phyloP scores from a whole-genome alignment of 805 yeast species.

The Schwanniomyces occidentalis region DNA sequence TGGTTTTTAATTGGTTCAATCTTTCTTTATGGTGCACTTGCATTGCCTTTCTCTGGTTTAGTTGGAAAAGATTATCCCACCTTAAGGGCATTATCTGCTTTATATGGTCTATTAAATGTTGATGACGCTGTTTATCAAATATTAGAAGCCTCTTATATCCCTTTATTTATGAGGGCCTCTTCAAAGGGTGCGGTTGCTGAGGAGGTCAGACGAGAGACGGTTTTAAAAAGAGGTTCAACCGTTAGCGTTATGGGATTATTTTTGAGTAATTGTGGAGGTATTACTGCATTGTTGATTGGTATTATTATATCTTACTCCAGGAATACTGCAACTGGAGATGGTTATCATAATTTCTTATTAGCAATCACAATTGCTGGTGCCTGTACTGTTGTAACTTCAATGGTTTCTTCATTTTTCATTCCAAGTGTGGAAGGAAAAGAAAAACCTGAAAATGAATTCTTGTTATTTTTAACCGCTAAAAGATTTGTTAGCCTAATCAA shows the following conservation, averaged over 20 bases:
- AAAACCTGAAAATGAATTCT: conserved; percentile 22
- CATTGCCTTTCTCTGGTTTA: conserved; percentile 37
- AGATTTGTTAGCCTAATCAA: conserved; percentile 23
- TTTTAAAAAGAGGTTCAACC: conserved; percentile 30
- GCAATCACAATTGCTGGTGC: conserved; percentile 42
- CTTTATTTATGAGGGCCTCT: conserved; percentile 38
- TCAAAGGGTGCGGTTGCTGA: conserved; percentile 17
- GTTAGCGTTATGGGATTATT: conserved; percentile 40
- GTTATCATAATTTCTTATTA: conserved; percentile 33
- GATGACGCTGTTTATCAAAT: conserved; percentile 34
- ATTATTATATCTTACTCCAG: conserved; percentile 33
- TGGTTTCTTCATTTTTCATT: conserved; percentile 24
- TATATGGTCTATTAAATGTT: conserved; percentile 31
- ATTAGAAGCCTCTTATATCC: conserved; percentile 41
- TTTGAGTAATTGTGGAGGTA: conserved; percentile 37
- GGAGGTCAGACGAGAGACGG: conserved; percentile 20
- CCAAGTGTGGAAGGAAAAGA: conserved; percentile 30
- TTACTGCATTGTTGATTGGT: conserved; percentile 37
- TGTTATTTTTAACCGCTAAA: conserved; percentile 25
- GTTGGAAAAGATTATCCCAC: conserved; percentile 16
- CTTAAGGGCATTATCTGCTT: conserved; percentile 24
- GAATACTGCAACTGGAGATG: conserved; percentile 22
- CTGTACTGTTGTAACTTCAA: conserved; percentile 27
- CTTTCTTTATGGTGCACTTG: conserved; percentile 29
- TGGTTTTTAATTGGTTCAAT: conserved; percentile 32